A percentile compares a stretch with the other conserved stretches of the same genome.
phyloP scores from a whole-genome alignment of 2,329 filamentous ascomycete species.

The Penicillium sp. region DNA sequence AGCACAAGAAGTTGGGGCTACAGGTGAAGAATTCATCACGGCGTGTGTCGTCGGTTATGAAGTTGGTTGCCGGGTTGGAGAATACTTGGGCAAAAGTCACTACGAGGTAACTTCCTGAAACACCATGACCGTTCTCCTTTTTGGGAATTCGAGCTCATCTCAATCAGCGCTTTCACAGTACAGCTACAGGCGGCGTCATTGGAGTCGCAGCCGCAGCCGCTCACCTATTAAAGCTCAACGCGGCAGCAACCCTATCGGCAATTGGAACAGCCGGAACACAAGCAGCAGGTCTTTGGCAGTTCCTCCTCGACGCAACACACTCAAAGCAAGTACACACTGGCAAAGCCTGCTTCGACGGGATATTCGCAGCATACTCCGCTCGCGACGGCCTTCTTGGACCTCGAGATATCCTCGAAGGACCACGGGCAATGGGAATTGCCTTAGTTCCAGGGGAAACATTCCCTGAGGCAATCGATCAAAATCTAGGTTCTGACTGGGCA shows the following conservation, averaged over 20 bases:
- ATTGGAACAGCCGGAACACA: conserved; percentile 34
- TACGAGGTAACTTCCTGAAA: conserved; percentile 25
- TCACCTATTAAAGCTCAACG: conserved; percentile 24
- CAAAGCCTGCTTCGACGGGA: conserved; percentile 33
- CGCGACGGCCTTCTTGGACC: conserved; percentile 28
- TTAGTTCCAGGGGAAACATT: conserved; percentile 22
- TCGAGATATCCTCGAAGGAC: conserved; percentile 30
- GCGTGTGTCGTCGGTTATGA: conserved; percentile 35
- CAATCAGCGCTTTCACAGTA: conserved; percentile 27
- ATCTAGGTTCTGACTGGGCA: conserved; percentile 26
- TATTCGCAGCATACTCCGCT: conserved; percentile 32
- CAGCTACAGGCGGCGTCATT: conserved; percentile 28
- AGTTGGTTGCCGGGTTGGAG: conserved; percentile 30
- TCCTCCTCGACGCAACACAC: conserved; percentile 31
- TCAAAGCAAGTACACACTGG: conserved; percentile 35
- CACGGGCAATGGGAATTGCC: conserved; percentile 27
- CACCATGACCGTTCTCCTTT: background rate
- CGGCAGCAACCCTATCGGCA: conserved; percentile 25
- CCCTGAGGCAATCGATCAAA: conserved; percentile 24
- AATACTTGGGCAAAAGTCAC: conserved; percentile 31
- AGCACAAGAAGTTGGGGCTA: conserved; percentile 28
- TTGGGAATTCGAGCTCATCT: background rate
- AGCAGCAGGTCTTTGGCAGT: conserved; percentile 35
- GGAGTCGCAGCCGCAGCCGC: conserved; percentile 30
- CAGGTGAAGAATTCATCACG: conserved; percentile 29